A percentile compares a stretch with the other conserved stretches of the same genome.
These are phyloP conservation scores for Saccharomycodes ludwigii DNA, from an alignment of 805 yeast species.

Conservation along the genomic window DNA sequence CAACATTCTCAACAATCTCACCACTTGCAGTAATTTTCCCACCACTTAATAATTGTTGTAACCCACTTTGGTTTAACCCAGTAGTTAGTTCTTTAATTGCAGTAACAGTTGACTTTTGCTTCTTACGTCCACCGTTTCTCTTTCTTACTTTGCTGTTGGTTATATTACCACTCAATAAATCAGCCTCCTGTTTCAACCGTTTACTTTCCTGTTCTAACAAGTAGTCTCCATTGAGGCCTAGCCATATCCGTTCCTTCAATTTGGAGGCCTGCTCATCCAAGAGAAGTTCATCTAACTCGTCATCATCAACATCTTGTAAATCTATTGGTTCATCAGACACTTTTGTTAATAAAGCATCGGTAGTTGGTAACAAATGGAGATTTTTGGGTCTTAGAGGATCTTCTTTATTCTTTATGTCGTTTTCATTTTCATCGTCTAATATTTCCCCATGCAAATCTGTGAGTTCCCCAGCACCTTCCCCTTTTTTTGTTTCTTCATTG, in stretches of 20 bases:
- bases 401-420: background rate
- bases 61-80: slow-evolving; percentile 1
- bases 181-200: slow-evolving; percentile 75
- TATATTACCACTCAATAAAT: slow-evolving; percentile 75
- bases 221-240: slow-evolving; percentile 77
- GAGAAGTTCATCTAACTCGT: slow-evolving; percentile 50
- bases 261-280: slow-evolving; percentile 58
- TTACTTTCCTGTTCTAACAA: slow-evolving; percentile 76
- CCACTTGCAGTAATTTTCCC: slow-evolving; percentile 10
- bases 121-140: slow-evolving; percentile 22
- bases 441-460: slow-evolving; percentile 8
- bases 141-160: slow-evolving; percentile 40
- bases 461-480: slow-evolving; percentile 6
- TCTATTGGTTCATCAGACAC: slow-evolving; percentile 50
- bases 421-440: slow-evolving; percentile 9
- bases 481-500: slow-evolving; percentile 16
- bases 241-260: slow-evolving; percentile 79
- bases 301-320: slow-evolving; percentile 73
- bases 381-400: slow-evolving; percentile 41
- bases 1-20: slow-evolving; percentile 23
- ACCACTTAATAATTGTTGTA: background rate
- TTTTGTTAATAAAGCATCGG: slow-evolving; percentile 37
- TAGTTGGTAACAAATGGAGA: slow-evolving; percentile 44
- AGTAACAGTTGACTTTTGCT: slow-evolving; percentile 7
- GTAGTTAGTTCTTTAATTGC: slow-evolving; percentile 14